Evolutionary conservation across 495 filamentous ascomycete genomes (phyloP).

Genomic region (Xylaria curta): DNA sequence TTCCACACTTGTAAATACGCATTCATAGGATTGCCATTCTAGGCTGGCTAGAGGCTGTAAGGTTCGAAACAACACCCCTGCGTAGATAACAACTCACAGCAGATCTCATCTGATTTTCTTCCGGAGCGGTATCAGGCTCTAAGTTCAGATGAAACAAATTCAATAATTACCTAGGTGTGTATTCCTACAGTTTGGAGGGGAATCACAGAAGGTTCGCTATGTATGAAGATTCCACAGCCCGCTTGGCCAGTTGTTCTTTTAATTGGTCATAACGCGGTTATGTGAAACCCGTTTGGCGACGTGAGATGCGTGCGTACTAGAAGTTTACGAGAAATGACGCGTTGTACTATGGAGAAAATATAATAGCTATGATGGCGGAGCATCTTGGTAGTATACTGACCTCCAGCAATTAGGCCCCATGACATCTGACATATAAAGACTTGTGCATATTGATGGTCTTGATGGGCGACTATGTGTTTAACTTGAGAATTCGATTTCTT

Average conservation of each 20-base stretch:
- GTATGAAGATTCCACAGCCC: neutral
- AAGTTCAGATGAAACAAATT: constrained; percentile 5
- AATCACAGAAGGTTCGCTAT: neutral
- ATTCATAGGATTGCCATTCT: neutral
- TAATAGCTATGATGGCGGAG: neutral
- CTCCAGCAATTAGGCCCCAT: neutral
- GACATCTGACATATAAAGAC: neutral
- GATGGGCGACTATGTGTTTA: neutral
- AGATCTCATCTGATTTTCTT: constrained; percentile 3
- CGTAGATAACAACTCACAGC: neutral
- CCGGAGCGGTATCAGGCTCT: neutral
- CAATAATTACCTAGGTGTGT: neutral
- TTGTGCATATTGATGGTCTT: neutral
- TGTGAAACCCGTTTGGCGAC: neutral
- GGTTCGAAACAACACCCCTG: neutral
- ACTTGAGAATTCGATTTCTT: neutral
- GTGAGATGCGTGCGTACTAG: neutral
- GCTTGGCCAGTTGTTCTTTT: neutral
- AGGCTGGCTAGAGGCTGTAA: neutral
- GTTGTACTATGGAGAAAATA: neutral
- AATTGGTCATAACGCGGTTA: neutral
- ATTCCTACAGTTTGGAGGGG: neutral
- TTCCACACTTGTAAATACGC: neutral
- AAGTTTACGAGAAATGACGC: neutral
- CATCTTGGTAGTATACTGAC: neutral